Evolutionary conservation across 495 filamentous ascomycete species (phyloP).

Genomic region (Aspergillus sclerotioniger): DNA sequence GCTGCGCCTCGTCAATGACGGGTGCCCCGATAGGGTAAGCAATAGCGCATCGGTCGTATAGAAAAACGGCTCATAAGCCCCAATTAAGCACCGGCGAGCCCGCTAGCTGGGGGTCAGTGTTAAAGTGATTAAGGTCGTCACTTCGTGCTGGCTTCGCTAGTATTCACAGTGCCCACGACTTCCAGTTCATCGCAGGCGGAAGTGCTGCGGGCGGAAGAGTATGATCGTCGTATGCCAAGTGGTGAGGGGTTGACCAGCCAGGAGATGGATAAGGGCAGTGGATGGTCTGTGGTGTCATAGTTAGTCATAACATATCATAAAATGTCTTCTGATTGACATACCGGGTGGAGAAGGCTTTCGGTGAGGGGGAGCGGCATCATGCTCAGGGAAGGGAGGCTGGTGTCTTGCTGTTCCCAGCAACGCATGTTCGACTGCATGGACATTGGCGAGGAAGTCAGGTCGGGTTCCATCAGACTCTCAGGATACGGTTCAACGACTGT

Average conservation of each 20-base stretch:
- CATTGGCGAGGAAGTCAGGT: conserved; percentile 38
- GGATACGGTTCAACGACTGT: conserved; percentile 37
- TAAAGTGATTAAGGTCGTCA: neutral
- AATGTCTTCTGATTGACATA: conserved; percentile 19
- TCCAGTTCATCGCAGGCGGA: conserved; percentile 3
- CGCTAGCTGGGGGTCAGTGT: neutral
- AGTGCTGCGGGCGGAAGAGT: conserved; percentile 14
- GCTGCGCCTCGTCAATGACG: neutral
- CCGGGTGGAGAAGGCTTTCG: conserved; percentile 37
- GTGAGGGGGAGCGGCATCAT: conserved; percentile 36
- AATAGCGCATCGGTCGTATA: neutral
- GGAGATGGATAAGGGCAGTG: conserved; percentile 44
- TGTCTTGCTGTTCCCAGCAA: conserved; percentile 36
- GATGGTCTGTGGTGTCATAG: conserved; percentile 21
- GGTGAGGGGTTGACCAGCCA: conserved; percentile 40
- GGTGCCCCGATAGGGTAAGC: neutral
- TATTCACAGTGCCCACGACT: conserved; percentile 15
- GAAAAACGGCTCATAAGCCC: conserved; percentile 3
- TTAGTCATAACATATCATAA: neutral
- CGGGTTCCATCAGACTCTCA: conserved; percentile 34
- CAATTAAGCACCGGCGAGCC: neutral
- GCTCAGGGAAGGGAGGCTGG: conserved; percentile 28
- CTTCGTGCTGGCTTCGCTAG: conserved; percentile 2
- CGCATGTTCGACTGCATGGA: conserved; percentile 35
- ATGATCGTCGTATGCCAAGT: conserved; percentile 40